A percentile compares a stretch with the other conserved stretches of the same genome.
These are phyloP conservation scores for Suillus ampliporus DNA, from an alignment of 768 basidiomycete species.

Conservation along the genomic window DNA sequence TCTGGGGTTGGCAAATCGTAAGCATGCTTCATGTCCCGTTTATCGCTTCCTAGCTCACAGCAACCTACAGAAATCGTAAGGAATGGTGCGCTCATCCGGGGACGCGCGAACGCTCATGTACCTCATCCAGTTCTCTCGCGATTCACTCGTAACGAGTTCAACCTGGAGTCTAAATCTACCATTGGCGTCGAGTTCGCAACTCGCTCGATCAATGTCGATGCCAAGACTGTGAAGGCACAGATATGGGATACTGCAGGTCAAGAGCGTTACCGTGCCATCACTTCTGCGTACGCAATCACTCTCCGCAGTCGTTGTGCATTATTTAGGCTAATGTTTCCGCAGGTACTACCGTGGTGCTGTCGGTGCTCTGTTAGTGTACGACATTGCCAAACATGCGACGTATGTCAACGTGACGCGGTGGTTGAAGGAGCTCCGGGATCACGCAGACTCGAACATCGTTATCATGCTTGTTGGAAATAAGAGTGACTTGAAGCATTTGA, in stretches of 20 bases:
- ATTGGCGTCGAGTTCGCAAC: conserved; percentile 99
- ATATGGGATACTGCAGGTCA: conserved; percentile 99
- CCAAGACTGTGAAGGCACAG: conserved; percentile 97
- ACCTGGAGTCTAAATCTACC: conserved; percentile 97
- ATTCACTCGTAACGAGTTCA: conserved; percentile 99
- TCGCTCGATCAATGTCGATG: conserved; percentile 92
- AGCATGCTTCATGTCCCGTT: conserved; percentile 44
- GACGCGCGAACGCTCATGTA: conserved; percentile 14
- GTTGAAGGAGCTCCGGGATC: conserved; percentile 96
- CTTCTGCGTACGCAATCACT: conserved; percentile 76
- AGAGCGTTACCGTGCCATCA: conserved; percentile 97
- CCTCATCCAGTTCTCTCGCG: conserved; percentile 87
- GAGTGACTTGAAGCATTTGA: conserved; percentile 97
- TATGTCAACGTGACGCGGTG: conserved; percentile 94
- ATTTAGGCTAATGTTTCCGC: conserved; percentile 11
- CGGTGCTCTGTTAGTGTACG: conserved; percentile 91
- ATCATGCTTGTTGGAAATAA: conserved; percentile 99
- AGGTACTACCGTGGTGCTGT: conserved; percentile 98
- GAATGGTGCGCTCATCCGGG: background rate
- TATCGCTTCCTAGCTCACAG: conserved; percentile 11
- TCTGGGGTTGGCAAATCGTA: conserved; percentile 99
- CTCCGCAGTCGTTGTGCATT: conserved; percentile 1
- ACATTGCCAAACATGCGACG: conserved; percentile 92
- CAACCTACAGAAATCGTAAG: conserved; percentile 40
- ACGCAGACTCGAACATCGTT: conserved; percentile 91